A percentile compares a stretch with the other conserved stretches of the same genome.
phyloP scores from a whole-genome alignment of 441 rosid genomes.

The Croton laevigatus region DNA sequence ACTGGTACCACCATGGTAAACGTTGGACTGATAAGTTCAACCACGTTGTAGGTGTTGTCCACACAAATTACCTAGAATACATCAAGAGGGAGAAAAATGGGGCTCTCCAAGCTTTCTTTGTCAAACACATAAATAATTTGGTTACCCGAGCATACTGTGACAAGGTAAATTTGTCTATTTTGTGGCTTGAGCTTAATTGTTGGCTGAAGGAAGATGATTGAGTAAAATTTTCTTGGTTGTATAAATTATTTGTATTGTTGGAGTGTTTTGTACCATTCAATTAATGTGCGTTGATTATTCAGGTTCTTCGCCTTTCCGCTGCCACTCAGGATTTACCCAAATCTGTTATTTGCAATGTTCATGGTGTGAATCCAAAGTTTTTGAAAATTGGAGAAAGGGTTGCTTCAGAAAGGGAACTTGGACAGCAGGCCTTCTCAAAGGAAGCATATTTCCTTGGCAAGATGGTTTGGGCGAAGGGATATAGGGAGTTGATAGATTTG shows the following conservation, averaged over 20 bases:
- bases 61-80: conserved; percentile 96
- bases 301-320: conserved; percentile 96
- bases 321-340: conserved; percentile 95
- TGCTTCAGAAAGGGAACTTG: conserved; percentile 74
- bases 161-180: conserved; percentile 48
- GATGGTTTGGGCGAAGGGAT: conserved; percentile 99
- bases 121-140: conserved; percentile 86
- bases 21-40: conserved; percentile 96
- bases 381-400: conserved; percentile 84
- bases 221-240: neutral
- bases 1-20: conserved; percentile 95
- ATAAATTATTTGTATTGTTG: neutral
- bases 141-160: conserved; percentile 87
- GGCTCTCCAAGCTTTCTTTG: conserved; percentile 87
- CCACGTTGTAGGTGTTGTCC: conserved; percentile 92
- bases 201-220: conserved; percentile 4
- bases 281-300: conserved; percentile 17
- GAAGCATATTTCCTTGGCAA: conserved; percentile 96
- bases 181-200: conserved; percentile 6
- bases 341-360: conserved; percentile 91
- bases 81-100: conserved; percentile 96
- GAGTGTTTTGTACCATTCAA: neutral
- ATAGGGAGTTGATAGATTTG: conserved; percentile 85
- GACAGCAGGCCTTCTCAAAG: conserved; percentile 88
- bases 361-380: conserved; percentile 95